phyloP scores from a whole-genome alignment of 176 grass and related monocot genomes.

The Neostapfia colusana region DNA sequence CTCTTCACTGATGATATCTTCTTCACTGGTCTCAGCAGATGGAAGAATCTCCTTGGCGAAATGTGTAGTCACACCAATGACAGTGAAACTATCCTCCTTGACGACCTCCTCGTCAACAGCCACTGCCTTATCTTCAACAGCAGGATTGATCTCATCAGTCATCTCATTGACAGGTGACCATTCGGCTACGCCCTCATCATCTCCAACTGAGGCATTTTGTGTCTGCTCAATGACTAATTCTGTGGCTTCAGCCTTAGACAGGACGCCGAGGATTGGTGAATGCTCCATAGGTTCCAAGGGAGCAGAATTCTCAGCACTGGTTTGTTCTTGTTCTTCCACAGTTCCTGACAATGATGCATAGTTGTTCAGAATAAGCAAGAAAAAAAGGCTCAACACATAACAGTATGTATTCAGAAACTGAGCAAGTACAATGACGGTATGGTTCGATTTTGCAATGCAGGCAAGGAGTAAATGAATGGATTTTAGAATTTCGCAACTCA shows the following conservation, averaged over 20 bases:
- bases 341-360: constrained; percentile 10
- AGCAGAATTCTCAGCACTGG: constrained; percentile 25
- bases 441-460: neutral
- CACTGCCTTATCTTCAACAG: constrained; percentile 9
- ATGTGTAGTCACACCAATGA: neutral
- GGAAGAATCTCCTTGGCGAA: constrained; percentile 1
- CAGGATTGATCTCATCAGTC: constrained; percentile 16
- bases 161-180: constrained; percentile 28
- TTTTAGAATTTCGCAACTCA: neutral
- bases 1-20: neutral
- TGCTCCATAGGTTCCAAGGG: constrained; percentile 28
- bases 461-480: neutral
- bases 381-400: neutral
- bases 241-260: constrained; percentile 33
- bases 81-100: constrained; percentile 18
- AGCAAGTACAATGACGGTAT: neutral
- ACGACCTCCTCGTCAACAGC: constrained; percentile 1
- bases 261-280: constrained; percentile 54
- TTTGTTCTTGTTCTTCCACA: constrained; percentile 10
- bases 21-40: neutral
- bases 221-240: constrained; percentile 17
- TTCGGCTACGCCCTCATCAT: constrained; percentile 1
- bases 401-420: neutral
- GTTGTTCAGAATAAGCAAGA: neutral
- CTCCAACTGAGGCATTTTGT: constrained; percentile 9